Base-by-base conservation (phyloP, 2,329 filamentous ascomycete species). In the Penicillium sp. region DNA sequence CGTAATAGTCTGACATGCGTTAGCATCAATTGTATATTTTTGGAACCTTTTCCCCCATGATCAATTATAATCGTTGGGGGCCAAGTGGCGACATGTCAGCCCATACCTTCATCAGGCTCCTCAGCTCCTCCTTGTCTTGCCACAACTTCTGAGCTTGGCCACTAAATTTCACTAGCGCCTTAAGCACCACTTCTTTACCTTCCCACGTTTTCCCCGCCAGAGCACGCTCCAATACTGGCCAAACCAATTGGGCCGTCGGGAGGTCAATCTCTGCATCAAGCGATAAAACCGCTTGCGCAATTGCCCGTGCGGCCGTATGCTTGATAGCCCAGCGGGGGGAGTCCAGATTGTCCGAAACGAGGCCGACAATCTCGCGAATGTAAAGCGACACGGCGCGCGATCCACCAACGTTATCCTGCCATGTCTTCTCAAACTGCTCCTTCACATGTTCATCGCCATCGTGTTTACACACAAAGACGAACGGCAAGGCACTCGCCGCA, bases 381-480 rank as follows among this genome's bases (percentile, higher is more conserved):
- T 95, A 95, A 1, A 95, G 79, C 41, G 85, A 79, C 5, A 95
- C 87, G 0, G 87, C 85, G 28, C 90, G 82, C 29, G 79, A 82
- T 39, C 88, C 90, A 43, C 90, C 91, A 0, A 94, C 90, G 62
- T 95, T 90, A 59, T 95, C 87, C 43, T 81, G 79, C 93, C 93
- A 98, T 0, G 89, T 88, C 49, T 89, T 85, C 33, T 81, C 76
- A 63, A 94, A 95, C n/a, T 83, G 79, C 56, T 88, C 84, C 49
- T 80, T 78, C 3, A 91, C 87, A 57, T 88, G 84, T 45, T 86
- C 83, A 60, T 95, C 84, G 0, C 80, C 81, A 63, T 98, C 93
- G 61, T 95, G 86, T 61, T 88, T 87, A 2, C 82, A 88, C 26
- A 97, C 76, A 64, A 94, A 98, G 2, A 90, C 79, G 59, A 97